phyloP scores from a whole-genome alignment of 345 rosid species.

The Pelargonium nanum region DNA sequence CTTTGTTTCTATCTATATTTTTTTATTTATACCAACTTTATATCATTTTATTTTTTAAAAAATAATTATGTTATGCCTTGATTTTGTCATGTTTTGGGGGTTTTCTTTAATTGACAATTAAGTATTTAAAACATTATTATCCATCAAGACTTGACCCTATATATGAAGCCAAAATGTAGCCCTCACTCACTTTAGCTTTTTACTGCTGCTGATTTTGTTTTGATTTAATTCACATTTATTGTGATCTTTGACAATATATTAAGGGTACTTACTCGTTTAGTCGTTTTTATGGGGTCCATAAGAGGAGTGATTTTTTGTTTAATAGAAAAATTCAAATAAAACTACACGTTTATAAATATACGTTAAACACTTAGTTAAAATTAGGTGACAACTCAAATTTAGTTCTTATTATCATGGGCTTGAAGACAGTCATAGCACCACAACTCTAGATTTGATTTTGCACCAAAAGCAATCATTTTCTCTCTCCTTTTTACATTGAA shows the following conservation, averaged over 20 bases:
- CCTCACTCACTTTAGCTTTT: neutral
- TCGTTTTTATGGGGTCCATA: slow-evolving; percentile 1
- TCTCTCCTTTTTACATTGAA: too few species aligned
- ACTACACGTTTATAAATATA: too few species aligned
- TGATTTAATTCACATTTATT: neutral
- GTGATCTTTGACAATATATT: neutral
- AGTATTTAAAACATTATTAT: too few species aligned
- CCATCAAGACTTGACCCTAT: neutral
- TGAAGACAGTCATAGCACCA: neutral
- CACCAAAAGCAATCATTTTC: neutral
- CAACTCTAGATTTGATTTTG: neutral
- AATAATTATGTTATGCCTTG: slow-evolving; percentile 21
- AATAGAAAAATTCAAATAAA: too few species aligned
- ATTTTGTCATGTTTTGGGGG: slow-evolving; percentile 22
- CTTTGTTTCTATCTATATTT: neutral
- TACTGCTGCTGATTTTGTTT: too few species aligned
- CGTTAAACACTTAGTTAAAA: too few species aligned
- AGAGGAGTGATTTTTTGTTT: neutral
- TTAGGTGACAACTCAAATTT: too few species aligned
- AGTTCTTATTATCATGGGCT: neutral
- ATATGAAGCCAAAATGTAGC: neutral
- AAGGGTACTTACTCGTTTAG: neutral
- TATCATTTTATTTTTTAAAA: too few species aligned
- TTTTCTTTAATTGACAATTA: too few species aligned
- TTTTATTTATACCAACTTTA: neutral